Percentiles rank a stretch among this genome's conserved stretches.
phyloP scores from a whole-genome alignment of 352 stramenopile species.

The Discostella stelligera region DNA sequence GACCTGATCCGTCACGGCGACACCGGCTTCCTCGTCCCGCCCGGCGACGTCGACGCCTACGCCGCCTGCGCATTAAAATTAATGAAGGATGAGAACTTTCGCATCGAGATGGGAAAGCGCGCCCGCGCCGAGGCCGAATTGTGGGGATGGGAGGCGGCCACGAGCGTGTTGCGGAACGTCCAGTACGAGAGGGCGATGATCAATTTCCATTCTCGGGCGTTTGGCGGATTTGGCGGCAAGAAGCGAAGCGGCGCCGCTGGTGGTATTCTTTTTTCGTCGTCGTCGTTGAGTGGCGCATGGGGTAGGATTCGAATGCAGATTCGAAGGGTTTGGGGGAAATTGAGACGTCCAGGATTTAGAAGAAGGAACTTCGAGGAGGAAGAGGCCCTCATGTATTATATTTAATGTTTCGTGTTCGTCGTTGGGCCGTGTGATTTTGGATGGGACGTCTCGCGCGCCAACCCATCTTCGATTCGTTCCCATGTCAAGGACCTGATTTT shows the following conservation, averaged over 20 bases:
- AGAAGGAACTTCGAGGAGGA: slow-evolving; percentile 1
- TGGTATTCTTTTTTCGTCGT: neutral
- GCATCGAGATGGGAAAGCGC: slow-evolving; percentile 58
- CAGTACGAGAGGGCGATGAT: slow-evolving; percentile 80
- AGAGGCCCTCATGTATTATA: neutral
- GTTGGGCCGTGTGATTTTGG: neutral
- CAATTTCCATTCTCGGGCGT: slow-evolving; percentile 75
- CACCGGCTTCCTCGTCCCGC: slow-evolving; percentile 60
- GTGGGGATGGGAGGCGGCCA: slow-evolving; percentile 81
- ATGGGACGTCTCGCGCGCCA: neutral
- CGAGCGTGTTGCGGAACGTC: slow-evolving; percentile 74
- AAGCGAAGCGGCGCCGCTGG: neutral
- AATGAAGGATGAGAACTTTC: slow-evolving; percentile 47
- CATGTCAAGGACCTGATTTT: no score
- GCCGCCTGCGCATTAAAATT: slow-evolving; percentile 31
- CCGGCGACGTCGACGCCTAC: slow-evolving; percentile 58
- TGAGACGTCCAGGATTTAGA: slow-evolving; percentile 45
- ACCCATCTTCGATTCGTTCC: no score
- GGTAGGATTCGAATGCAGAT: slow-evolving; percentile 50
- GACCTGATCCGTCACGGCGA: slow-evolving; percentile 79
- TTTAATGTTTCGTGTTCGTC: neutral
- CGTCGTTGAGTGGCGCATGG: slow-evolving; percentile 53
- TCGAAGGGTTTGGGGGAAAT: slow-evolving; percentile 25
- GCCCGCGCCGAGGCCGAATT: slow-evolving; percentile 70
- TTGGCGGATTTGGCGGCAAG: slow-evolving; percentile 62